Evolutionary conservation across 1,284 basidiomycete species (phyloP), one percentile per base, ranked within the genome.

Genomic region (Cryptococcus sp.): DNA sequence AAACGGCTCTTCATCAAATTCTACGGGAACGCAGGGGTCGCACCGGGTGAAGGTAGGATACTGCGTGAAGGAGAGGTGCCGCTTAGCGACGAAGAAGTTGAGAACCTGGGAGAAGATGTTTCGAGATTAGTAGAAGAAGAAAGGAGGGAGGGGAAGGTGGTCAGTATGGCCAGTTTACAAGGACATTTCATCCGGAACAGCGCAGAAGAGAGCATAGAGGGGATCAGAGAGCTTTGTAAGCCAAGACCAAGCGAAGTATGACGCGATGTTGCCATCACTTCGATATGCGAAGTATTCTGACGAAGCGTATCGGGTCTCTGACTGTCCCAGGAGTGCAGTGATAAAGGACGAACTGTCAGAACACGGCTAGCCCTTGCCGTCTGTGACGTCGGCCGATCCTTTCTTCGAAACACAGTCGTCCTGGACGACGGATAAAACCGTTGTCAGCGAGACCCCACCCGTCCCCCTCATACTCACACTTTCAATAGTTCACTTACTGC

Each of bases 111-210:
- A 19, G 73, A 79, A 53, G 73, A 89, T 49, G 82, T 86, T 58
- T 68, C 78, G 34, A 77, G 84, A 7, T 82, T 91, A 5, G 71
- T 81, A 45, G 79, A 80, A 13, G 82, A 85, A 62, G 83, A 83
- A 72, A 70, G 78, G 50, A 66, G 37, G 7, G 51, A 75, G 3
- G 88, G 86, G 0, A 79, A 80, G 64, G 79, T 83, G 34, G 83
- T 95, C 57, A 95, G 92, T 70, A 98, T 98, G 93, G 93, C 93
- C 25, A 86, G 88, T 38, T 79, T 98, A 57, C 93, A 98, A 71
- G 93, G 93, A 17, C 83, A 90, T 53, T 97, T 97, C 77, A 98
- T 98, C 65, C 83, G 89, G 57, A 86, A 85, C 69, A 81, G 80
- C 38, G 84, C 88, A 25, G 79, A 75, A 65, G 85, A 87, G 39